Base-by-base conservation (phyloP, 139 green algal genomes). In the Chlorella vulgaris region DNA sequence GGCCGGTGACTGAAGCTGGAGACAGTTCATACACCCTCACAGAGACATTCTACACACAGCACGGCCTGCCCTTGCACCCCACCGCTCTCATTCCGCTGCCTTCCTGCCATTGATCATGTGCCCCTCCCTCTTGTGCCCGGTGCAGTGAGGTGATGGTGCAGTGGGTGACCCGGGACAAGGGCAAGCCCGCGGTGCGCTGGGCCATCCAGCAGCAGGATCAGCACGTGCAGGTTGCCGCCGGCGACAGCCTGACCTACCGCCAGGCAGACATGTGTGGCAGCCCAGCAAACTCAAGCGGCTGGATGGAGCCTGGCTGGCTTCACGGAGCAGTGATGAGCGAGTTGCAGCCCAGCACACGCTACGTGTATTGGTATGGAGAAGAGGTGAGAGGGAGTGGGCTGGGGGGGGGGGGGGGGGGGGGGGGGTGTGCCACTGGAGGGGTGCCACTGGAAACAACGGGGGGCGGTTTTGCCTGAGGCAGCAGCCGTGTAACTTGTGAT, bases 261-360 rank as follows among this genome's bases (percentile, higher is more conserved):
- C 31, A 74, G 0, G 51, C 55, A 21, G 88, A 93, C 79, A 91
- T 94, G 87, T 94, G 90, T 69, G 70, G 70, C 15, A 29, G 58
- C 7, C 90, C 90, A 19, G 90, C 90, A 15, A 80, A 65, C n/a
- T 67, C 60, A 13, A 85, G 77, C 31, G 68, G 76, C 4, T 81
- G 78, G 79, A 39, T 74, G 47, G 80, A 84, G 5, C 83, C 87
- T 15, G 79, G 71, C 19, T 71, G 81, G 39, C 82, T 94, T 24
- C 87, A 94, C 61, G 76, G 62, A 5, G 86, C 73, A 0, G 70
- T 86, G n/a, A 78, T 94, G 38, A 78, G 13, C 0, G 75, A 74
- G 22, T 79, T 93, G 83, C 81, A 88, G 61, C 66, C 85, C 28
- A 40, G 82, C 4, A 38, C 77, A 21, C 55, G 43, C 47, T 88